These are phyloP conservation scores for Cladosporium velox DNA, from an alignment of 2,329 filamentous ascomycete species.

Conservation along the genomic window DNA sequence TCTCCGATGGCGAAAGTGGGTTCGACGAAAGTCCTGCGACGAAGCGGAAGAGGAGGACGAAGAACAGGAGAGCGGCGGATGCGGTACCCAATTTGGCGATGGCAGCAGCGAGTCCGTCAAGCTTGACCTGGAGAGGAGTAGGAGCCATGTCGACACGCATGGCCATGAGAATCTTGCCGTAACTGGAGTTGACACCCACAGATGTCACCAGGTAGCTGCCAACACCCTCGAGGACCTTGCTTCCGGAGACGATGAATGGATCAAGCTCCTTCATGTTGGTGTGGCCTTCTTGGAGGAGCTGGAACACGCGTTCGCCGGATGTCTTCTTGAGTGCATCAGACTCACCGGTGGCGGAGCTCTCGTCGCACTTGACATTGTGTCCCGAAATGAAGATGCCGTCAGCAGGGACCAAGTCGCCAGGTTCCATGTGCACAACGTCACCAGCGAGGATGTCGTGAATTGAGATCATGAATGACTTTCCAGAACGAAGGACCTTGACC, in stretches of 20 bases:
- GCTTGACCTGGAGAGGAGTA: constrained; percentile 75
- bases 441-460: constrained; percentile 72
- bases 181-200: constrained; percentile 71
- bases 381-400: constrained; percentile 71
- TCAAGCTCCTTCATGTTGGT: constrained; percentile 65
- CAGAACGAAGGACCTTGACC: constrained; percentile 74
- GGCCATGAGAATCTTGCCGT: constrained; percentile 78
- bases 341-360: constrained; percentile 76
- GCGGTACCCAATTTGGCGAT: constrained; percentile 75
- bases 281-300: constrained; percentile 63
- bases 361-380: constrained; percentile 69
- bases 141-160: constrained; percentile 76
- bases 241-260: constrained; percentile 85
- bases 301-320: constrained; percentile 65
- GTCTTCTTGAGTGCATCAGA: constrained; percentile 71
- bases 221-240: constrained; percentile 74
- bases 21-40: constrained; percentile 66
- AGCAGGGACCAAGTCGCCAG: constrained; percentile 71
- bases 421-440: constrained; percentile 71
- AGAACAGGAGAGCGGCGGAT: constrained; percentile 76
- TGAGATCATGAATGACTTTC: constrained; percentile 67
- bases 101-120: constrained; percentile 77
- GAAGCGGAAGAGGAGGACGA: constrained; percentile 85
- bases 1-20: constrained; percentile 61
- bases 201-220: constrained; percentile 76